Conservation (phyloP, 805 yeast genomes). For the Ogataea pilisensis region DNA sequence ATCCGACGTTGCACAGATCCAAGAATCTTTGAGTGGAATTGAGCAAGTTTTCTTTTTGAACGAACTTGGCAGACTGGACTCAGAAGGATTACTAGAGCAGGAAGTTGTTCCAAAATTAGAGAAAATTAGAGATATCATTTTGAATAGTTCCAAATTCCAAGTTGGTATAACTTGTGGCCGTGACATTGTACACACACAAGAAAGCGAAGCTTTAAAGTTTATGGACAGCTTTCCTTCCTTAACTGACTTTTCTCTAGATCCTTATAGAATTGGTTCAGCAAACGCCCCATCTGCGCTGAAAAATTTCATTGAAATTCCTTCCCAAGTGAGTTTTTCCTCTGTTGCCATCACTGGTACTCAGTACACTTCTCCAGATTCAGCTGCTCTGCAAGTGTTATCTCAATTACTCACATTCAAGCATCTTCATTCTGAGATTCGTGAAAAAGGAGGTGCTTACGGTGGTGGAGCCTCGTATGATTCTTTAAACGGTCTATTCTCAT, state of each 20-base stretch:
- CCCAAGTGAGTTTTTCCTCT: constrained; percentile 84
- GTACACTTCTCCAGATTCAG: constrained; percentile 71
- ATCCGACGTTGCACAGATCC: constrained; percentile 54
- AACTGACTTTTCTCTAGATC: constrained; percentile 5
- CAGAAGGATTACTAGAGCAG: constrained; percentile 43
- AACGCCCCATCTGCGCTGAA: constrained; percentile 16
- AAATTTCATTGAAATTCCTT: constrained; percentile 67
- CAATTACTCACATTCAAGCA: constrained; percentile 77
- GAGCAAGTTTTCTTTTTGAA: constrained; percentile 69
- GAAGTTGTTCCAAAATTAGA: constrained; percentile 64
- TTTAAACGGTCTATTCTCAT: constrained; percentile 72
- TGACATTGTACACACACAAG: constrained; percentile 35
- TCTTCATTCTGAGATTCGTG: constrained; percentile 85
- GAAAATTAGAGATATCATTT: constrained; percentile 43
- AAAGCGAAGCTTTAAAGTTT: constrained; percentile 33
- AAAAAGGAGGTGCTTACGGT: constrained; percentile 97
- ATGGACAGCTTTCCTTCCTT: constrained; percentile 9
- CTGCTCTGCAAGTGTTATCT: constrained; percentile 77
- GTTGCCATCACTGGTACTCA: constrained; percentile 61
- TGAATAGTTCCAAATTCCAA: constrained; percentile 40
- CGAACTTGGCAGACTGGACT: constrained; percentile 51
- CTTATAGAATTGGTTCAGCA: constrained; percentile 10
- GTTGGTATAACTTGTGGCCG: constrained; percentile 59
- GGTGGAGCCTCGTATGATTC: constrained; percentile 89
- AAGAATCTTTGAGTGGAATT: constrained; percentile 69